phyloP scores from a whole-genome alignment of 345 rosid species.

The Eucalyptus erythrocorys region DNA sequence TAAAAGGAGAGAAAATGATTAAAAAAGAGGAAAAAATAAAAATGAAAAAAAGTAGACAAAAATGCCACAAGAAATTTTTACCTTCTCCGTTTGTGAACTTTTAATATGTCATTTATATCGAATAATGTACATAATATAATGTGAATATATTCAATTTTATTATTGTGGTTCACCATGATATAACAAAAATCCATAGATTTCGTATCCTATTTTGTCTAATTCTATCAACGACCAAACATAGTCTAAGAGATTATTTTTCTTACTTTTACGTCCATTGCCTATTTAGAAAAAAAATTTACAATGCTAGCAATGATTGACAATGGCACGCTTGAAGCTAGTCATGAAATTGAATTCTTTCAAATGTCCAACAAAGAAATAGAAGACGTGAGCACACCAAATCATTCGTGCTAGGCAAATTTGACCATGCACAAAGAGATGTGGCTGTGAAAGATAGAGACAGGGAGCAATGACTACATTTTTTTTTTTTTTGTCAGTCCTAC shows the following conservation, averaged over 20 bases:
- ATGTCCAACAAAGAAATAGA: neutral
- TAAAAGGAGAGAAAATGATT: too few relatives aligned
- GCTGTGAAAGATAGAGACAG: neutral
- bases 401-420: neutral
- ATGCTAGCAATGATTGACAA: neutral
- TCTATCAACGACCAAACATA: accelerated
- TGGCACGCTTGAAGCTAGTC: neutral
- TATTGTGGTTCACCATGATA: accelerated
- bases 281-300: neutral
- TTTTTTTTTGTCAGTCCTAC: too few relatives aligned
- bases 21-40: too few relatives aligned
- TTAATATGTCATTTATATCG: too few relatives aligned
- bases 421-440: neutral
- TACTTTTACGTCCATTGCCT: neutral
- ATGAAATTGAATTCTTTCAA: neutral
- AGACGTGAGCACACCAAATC: neutral
- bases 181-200: accelerated
- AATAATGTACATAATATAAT: too few relatives aligned
- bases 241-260: neutral
- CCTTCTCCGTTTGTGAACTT: too few relatives aligned
- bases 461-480: neutral
- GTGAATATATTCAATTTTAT: too few relatives aligned
- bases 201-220: accelerated
- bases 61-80: accelerated
- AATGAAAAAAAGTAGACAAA: accelerated